phyloP scores from a whole-genome alignment of 2,329 filamentous ascomycete genomes.

The Aspergillus persii region DNA sequence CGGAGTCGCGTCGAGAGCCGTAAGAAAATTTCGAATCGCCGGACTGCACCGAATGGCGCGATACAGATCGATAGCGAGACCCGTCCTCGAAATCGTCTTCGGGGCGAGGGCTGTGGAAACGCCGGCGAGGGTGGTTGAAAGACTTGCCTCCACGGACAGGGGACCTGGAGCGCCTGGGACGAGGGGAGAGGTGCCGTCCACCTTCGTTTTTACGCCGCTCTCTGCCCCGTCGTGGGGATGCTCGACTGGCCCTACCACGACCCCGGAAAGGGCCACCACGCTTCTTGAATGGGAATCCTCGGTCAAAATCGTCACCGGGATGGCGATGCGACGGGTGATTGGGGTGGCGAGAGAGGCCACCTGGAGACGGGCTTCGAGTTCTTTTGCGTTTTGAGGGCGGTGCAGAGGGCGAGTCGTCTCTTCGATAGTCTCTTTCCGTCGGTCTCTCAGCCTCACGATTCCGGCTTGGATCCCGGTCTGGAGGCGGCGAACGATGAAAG shows the following conservation, averaged over 20 bases:
- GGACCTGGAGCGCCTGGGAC: constrained; percentile 32
- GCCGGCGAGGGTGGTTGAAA: constrained; percentile 26
- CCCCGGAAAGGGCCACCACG: constrained; percentile 36
- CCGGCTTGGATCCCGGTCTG: constrained; percentile 18
- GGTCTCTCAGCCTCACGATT: constrained; percentile 17
- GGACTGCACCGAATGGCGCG: constrained; percentile 36
- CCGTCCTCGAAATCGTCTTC: constrained; percentile 26
- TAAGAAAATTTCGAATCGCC: constrained; percentile 30
- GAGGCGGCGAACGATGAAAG: constrained; percentile 22
- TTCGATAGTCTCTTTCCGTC: constrained; percentile 25
- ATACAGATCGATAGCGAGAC: constrained; percentile 32
- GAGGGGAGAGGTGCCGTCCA: constrained; percentile 25
- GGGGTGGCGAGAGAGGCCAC: constrained; percentile 21
- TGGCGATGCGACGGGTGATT: constrained; percentile 20
- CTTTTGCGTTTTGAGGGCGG: constrained; percentile 39
- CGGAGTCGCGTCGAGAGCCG: constrained; percentile 23
- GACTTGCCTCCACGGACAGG: constrained; percentile 28
- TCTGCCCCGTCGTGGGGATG: constrained; percentile 34
- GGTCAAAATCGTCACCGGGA: constrained; percentile 36
- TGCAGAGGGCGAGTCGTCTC: constrained; percentile 31
- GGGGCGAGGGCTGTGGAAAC: constrained; percentile 28
- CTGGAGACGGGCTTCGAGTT: constrained; percentile 42
- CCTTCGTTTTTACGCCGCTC: constrained; percentile 32
- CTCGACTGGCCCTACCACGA: constrained; percentile 32
- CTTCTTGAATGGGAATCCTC: constrained; percentile 35